phyloP scores from a whole-genome alignment of 306 rosid genomes.

The Cicer yamashitae region DNA sequence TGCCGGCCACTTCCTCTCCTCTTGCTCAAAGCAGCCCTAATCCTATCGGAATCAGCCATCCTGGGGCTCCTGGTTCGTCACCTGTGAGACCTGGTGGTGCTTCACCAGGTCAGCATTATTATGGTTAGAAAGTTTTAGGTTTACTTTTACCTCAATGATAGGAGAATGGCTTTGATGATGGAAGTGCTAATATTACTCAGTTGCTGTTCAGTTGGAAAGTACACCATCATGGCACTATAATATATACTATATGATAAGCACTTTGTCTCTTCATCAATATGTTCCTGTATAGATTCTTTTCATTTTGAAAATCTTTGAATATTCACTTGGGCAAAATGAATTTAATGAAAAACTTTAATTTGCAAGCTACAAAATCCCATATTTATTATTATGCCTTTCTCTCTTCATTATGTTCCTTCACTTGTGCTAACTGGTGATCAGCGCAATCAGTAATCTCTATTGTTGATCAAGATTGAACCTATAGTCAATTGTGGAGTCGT shows the following conservation, averaged over 20 bases:
- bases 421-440: background rate
- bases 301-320: background rate
- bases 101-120: slow-evolving; percentile 51
- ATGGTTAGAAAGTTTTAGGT: slow-evolving; percentile 36
- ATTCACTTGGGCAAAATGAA: background rate
- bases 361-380: too few relatives aligned
- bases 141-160: slow-evolving; percentile 26
- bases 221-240: slow-evolving; percentile 5
- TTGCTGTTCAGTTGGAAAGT: slow-evolving; percentile 29
- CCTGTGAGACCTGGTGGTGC: slow-evolving; percentile 51
- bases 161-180: slow-evolving; percentile 32
- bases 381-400: too few relatives aligned
- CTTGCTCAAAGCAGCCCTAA: slow-evolving; percentile 52
- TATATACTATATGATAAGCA: background rate
- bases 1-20: slow-evolving; percentile 65
- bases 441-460: too few relatives aligned
- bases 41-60: slow-evolving; percentile 49
- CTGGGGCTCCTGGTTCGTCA: slow-evolving; percentile 51
- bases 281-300: background rate
- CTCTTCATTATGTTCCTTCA: background rate
- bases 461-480: too few relatives aligned
- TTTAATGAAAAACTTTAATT: too few relatives aligned
- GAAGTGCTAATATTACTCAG: slow-evolving; percentile 20
- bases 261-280: background rate
- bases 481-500: too few relatives aligned